Evolutionary conservation across 352 stramenopile genomes (phyloP).

Genomic region (Globisporangium echinulatum): DNA sequence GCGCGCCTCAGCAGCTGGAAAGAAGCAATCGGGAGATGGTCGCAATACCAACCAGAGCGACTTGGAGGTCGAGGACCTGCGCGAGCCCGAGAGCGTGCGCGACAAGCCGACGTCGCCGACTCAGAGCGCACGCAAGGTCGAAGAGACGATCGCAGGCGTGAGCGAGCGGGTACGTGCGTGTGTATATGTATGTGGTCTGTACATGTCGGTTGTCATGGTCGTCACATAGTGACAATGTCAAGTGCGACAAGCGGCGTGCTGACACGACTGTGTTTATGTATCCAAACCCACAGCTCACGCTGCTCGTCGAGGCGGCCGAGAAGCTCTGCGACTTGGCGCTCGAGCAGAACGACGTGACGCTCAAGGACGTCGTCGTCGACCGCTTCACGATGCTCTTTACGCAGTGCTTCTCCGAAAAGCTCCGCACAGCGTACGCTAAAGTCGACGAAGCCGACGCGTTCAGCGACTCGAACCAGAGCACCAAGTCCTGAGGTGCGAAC

Average conservation of each 20-base stretch:
- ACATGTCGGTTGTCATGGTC: neutral
- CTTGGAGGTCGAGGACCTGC: slow-evolving; percentile 39
- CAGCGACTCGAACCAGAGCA: slow-evolving; percentile 26
- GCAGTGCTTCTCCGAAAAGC: slow-evolving; percentile 71
- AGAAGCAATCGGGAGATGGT: slow-evolving; percentile 15
- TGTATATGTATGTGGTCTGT: neutral
- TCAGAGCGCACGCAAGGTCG: slow-evolving; percentile 44
- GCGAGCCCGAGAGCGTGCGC: slow-evolving; percentile 34
- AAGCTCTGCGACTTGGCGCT: slow-evolving; percentile 69
- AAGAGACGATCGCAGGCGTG: slow-evolving; percentile 61
- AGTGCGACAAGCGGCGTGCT: neutral
- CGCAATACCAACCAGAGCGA: slow-evolving; percentile 20
- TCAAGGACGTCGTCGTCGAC: slow-evolving; percentile 67
- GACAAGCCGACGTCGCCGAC: slow-evolving; percentile 29
- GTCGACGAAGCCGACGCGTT: slow-evolving; percentile 45
- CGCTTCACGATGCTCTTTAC: slow-evolving; percentile 63
- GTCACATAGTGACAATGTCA: neutral
- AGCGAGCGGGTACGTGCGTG: slow-evolving; percentile 44
- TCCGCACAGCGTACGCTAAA: slow-evolving; percentile 49
- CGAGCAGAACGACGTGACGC: slow-evolving; percentile 64
- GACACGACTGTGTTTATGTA: slow-evolving; percentile 1
- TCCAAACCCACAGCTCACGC: slow-evolving; percentile 26
- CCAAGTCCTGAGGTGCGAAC: neutral
- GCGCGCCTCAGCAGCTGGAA: slow-evolving; percentile 19
- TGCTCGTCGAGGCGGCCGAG: slow-evolving; percentile 55